Base-by-base conservation (phyloP, 768 basidiomycete species). In the Solioccasus polychromus region DNA sequence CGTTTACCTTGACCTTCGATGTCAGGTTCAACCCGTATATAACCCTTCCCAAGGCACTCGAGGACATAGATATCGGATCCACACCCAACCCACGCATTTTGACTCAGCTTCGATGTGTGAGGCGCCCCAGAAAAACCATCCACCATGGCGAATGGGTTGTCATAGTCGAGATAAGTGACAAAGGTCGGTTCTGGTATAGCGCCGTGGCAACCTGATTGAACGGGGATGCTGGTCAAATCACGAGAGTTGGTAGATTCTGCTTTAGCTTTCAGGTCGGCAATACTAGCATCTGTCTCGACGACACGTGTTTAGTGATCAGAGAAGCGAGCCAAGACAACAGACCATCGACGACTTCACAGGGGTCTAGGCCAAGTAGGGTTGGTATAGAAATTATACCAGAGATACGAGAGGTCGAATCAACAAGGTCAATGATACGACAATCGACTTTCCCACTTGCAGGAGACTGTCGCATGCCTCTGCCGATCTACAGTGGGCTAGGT, bases 391-490 rank as follows among this genome's bases (percentile, higher is more conserved):
- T 69, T 22, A 93, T 71, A 10, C 91, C 90, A 8, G 76, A 62
- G 3, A 91, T 78, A 8, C 85, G 77, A 29, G 70, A 71, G 18
- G 79, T 71, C 30, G 79, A 85, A 59, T 94, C 92, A 14, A 93
- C 91, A 51, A 96, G 87, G 61, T 98, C 94, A 51, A 98, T 88
- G 47, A 97, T 81, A 11, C 77, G 81, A 63, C 94, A 97, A 59
- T 95, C 82, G 35, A 62, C 53, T 65, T 98, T 98, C 41, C 82
- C 87, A 0, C 88, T 92, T 8, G 60, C 60, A 8, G 89, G 87
- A 3, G 89, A 93, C 24, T 88, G 75, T 48, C 94, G 75, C 80
- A 97, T 88, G 20, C 94, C 94, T 46, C 94, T 78, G 4, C 94
- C 94, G 48, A 97, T 90, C 92, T 93, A 39, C n/a, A 38, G 26